These are phyloP conservation scores for Blepharisma japonicum DNA, from an alignment of 73 alveolate species.

Conservation along the genomic window DNA sequence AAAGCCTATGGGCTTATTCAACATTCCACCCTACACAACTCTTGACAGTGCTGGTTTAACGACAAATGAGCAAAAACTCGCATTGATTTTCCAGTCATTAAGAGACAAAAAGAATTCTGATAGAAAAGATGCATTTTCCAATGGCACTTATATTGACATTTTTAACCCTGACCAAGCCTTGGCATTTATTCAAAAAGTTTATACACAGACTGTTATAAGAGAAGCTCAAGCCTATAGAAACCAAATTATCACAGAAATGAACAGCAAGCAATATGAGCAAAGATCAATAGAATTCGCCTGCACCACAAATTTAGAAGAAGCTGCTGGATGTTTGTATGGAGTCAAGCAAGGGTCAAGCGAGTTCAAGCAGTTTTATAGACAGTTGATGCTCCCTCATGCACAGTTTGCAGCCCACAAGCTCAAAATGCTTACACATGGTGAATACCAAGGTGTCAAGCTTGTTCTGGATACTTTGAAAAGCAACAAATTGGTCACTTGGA, in stretches of 20 bases:
- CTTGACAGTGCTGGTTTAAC: neutral
- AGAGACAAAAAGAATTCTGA: neutral
- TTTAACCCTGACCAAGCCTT: conserved; percentile 16
- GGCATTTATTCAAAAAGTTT: neutral
- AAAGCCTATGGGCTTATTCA: neutral
- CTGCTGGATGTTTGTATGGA: conserved; percentile 25
- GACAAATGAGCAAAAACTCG: conserved; percentile 20
- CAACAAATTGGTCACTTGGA: neutral
- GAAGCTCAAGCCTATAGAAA: conserved; percentile 1
- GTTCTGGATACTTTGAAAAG: conserved; percentile 2
- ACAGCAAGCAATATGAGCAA: neutral
- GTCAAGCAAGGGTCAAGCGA: neutral
- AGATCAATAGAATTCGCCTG: neutral
- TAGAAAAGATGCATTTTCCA: neutral
- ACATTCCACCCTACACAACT: neutral
- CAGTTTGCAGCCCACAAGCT: neutral
- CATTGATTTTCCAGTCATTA: neutral
- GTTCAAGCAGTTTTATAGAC: neutral
- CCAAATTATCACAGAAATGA: neutral
- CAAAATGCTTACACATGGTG: conserved; percentile 24
- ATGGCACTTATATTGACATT: neutral
- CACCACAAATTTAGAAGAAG: conserved; percentile 13
- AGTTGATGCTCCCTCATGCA: neutral
- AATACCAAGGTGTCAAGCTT: neutral
- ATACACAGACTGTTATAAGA: neutral